These are phyloP conservation scores for Epichloe festucae DNA, from an alignment of 2,329 filamentous ascomycete species.

Conservation along the genomic window DNA sequence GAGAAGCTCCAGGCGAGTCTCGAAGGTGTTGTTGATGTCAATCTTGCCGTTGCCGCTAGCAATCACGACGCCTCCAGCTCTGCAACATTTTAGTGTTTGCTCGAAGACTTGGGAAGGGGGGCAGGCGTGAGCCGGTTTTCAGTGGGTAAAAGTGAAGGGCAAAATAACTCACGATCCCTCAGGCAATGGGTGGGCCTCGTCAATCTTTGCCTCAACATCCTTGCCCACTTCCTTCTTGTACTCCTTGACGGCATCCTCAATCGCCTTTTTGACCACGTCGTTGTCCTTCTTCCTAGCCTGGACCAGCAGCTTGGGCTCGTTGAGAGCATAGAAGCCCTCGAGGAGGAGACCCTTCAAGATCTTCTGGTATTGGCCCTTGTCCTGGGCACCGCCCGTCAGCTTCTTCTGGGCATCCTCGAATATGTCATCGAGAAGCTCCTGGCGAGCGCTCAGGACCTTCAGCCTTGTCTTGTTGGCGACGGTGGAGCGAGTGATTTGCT, in stretches of 20 bases:
- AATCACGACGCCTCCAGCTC: slow-evolving; percentile 71
- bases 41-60: slow-evolving; percentile 83
- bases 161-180: slow-evolving; percentile 63
- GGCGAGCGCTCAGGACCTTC: slow-evolving; percentile 72
- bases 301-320: slow-evolving; percentile 64
- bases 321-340: slow-evolving; percentile 79
- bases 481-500: slow-evolving; percentile 96
- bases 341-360: slow-evolving; percentile 71
- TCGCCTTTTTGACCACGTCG: slow-evolving; percentile 62
- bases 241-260: slow-evolving; percentile 62
- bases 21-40: slow-evolving; percentile 96
- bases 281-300: slow-evolving; percentile 70
- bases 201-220: slow-evolving; percentile 56
- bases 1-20: slow-evolving; percentile 75
- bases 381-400: slow-evolving; percentile 51
- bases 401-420: slow-evolving; percentile 70
- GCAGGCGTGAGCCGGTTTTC: not conserved
- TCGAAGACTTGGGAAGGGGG: not conserved
- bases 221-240: slow-evolving; percentile 69
- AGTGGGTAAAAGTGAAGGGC: not conserved
- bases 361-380: slow-evolving; percentile 60
- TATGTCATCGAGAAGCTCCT: slow-evolving; percentile 81
- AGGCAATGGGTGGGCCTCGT: slow-evolving; percentile 67
- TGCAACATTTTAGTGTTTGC: slow-evolving; percentile 23
- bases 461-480: slow-evolving; percentile 93